Evolutionary conservation across 768 basidiomycete genomes (phyloP), one percentile per base, ranked within the genome.

Genomic region (Amylocystis lapponica): DNA sequence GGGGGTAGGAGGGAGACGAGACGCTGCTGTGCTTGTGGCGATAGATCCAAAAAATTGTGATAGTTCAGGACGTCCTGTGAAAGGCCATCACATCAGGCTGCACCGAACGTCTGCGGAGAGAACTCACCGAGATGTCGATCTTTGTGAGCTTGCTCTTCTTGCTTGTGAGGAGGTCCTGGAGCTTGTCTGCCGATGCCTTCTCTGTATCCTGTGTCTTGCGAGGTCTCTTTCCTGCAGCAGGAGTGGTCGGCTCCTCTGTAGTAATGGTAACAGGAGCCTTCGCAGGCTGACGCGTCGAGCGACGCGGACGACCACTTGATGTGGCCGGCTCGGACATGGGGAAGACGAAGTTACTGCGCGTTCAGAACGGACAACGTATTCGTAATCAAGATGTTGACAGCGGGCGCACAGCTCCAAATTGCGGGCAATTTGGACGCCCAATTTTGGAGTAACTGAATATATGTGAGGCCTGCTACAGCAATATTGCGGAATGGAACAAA

Each of bases 61-160:
- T 53, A 55, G 47, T 41, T 57, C 35, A 59, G 26, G 21, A 56
- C 36, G 8, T 56, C 52, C 54, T 59, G 38, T 16, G 21, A 17
- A 6, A 39, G 36, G 13, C 8, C 19, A 27, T 17, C 20, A 6
- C 13, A 20, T 5, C 4, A 34, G 21, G 29, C 3, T 13, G n/a
- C 9, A 13, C 5, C 17, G 21, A 5, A 36, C 23, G 27, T 10
- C 14, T 26, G 21, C 17, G 19, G 26, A 27, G n/a, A n/a, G 13
- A 10, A 49, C 58, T 10, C 21, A 81, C 79, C 50, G 70, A 65
- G 45, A 78, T 69, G 43, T 79, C 68, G 49, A 75, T 60, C 21
- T 58, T 66, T 9, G 72, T 72, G 8, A 79, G 60, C 14, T 66
- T 56, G 57, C 77, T 79, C 56, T 71, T 74, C 2, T 71, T 57